phyloP scores from a whole-genome alignment of 2,329 filamentous ascomycete genomes.

The Aspergillus amoenus region DNA sequence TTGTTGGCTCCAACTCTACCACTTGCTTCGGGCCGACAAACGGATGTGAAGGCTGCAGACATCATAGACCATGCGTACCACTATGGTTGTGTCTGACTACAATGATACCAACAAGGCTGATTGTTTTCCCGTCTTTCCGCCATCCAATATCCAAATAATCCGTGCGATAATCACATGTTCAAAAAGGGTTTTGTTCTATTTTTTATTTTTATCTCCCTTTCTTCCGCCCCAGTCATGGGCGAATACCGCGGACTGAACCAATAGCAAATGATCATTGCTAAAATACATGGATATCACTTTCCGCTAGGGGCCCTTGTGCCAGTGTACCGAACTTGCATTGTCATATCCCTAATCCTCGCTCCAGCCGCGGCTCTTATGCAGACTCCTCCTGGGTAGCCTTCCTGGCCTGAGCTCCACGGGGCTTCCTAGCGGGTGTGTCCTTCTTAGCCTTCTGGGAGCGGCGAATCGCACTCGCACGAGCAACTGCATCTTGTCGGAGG shows the following conservation, averaged over 20 bases:
- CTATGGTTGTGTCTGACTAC: background rate
- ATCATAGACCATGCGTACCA: background rate
- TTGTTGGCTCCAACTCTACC: constrained; percentile 8
- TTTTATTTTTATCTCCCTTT: constrained; percentile 16
- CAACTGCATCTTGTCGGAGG: constrained; percentile 73
- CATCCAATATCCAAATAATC: background rate
- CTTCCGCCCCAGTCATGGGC: constrained; percentile 12
- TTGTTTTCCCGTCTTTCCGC: constrained; percentile 16
- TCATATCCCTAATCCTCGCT: constrained; percentile 11
- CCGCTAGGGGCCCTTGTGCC: constrained; percentile 27
- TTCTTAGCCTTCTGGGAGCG: constrained; percentile 76
- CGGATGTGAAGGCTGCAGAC: constrained; percentile 13
- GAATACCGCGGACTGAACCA: constrained; percentile 9
- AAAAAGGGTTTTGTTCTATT: constrained; percentile 5
- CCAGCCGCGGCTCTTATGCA: constrained; percentile 28
- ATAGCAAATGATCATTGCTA: constrained; percentile 25
- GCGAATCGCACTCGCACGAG: constrained; percentile 84
- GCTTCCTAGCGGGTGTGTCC: constrained; percentile 70
- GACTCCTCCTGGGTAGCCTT: constrained; percentile 56
- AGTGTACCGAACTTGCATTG: constrained; percentile 16
- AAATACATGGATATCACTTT: constrained; percentile 31
- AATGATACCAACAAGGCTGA: constrained; percentile 14
- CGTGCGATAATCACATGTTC: background rate
- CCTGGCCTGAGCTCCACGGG: constrained; percentile 74
- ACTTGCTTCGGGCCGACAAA: constrained; percentile 27